phyloP scores from a whole-genome alignment of 129 eudicot genomes.

The Saussurea involucrata region DNA sequence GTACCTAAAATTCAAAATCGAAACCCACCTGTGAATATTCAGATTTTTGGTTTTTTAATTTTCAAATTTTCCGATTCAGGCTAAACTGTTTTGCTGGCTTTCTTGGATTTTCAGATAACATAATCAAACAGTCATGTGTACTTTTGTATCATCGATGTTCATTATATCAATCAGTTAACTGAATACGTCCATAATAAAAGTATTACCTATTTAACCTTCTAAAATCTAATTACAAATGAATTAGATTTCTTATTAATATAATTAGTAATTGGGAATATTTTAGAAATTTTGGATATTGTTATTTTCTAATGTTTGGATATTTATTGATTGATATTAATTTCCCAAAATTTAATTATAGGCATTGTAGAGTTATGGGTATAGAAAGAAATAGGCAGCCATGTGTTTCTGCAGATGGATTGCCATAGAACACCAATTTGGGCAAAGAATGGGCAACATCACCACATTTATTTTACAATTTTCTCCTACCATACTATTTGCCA shows the following conservation, averaged over 20 bases:
- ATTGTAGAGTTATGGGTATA: constrained; percentile 30
- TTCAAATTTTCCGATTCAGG: too few species aligned
- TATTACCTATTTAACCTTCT: too few species aligned
- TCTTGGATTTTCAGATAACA: background rate
- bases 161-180: background rate
- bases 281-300: background rate
- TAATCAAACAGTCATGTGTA: background rate
- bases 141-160: background rate
- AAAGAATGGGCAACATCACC: constrained; percentile 31
- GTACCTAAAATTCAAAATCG: too few species aligned
- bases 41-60: too few species aligned
- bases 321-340: background rate
- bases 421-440: constrained; percentile 5
- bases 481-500: background rate
- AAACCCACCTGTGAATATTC: too few species aligned
- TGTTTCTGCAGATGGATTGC: constrained; percentile 15
- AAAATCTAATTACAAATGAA: too few species aligned
- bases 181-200: background rate
- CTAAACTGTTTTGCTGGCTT: too few species aligned
- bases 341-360: background rate
- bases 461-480: constrained; percentile 8
- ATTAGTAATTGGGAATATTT: background rate
- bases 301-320: background rate
- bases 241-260: background rate
- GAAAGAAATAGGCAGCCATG: constrained; percentile 30